These are phyloP conservation scores for Cercospora sesami DNA, from an alignment of 2,329 filamentous ascomycete species.

Conservation along the genomic window DNA sequence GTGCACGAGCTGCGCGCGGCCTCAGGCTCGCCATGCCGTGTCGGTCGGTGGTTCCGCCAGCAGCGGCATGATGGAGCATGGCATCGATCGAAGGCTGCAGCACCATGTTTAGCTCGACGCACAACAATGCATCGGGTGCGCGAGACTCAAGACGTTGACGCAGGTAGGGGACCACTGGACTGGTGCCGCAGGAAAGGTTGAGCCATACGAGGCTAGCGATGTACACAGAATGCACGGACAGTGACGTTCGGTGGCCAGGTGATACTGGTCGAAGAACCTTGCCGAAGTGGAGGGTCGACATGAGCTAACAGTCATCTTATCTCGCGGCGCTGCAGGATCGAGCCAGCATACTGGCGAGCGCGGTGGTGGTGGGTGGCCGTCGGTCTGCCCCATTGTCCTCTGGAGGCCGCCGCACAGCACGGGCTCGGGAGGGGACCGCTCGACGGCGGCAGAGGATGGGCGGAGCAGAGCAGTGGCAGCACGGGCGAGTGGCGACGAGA, in stretches of 20 bases:
- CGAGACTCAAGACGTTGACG: conserved; percentile 11
- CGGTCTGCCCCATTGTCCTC: neutral
- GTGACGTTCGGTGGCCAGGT: conserved; percentile 15
- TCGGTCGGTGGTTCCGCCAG: neutral
- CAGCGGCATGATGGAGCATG: neutral
- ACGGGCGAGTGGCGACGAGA: conserved; percentile 44
- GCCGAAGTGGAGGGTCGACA: conserved; percentile 27
- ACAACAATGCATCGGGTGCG: conserved; percentile 16
- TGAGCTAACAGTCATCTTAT: conserved; percentile 53
- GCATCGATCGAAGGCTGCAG: conserved; percentile 2
- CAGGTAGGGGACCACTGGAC: conserved; percentile 19
- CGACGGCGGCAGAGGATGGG: neutral
- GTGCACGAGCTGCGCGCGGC: neutral
- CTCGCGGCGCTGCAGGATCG: conserved; percentile 44
- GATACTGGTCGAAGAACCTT: conserved; percentile 12
- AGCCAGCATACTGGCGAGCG: conserved; percentile 20
- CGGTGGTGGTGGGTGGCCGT: neutral
- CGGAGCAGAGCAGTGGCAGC: conserved; percentile 43
- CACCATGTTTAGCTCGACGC: conserved; percentile 16
- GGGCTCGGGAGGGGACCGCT: conserved; percentile 21
- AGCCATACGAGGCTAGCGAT: conserved; percentile 5
- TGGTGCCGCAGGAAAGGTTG: conserved; percentile 13
- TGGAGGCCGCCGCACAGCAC: conserved; percentile 7
- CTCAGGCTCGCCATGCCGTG: conserved; percentile 3
- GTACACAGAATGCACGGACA: conserved; percentile 11